Percentiles rank a stretch among this genome's conserved stretches.
These are phyloP conservation scores for Euphorbia pulcherrima DNA, from an alignment of 345 rosid species.

Conservation along the genomic window DNA sequence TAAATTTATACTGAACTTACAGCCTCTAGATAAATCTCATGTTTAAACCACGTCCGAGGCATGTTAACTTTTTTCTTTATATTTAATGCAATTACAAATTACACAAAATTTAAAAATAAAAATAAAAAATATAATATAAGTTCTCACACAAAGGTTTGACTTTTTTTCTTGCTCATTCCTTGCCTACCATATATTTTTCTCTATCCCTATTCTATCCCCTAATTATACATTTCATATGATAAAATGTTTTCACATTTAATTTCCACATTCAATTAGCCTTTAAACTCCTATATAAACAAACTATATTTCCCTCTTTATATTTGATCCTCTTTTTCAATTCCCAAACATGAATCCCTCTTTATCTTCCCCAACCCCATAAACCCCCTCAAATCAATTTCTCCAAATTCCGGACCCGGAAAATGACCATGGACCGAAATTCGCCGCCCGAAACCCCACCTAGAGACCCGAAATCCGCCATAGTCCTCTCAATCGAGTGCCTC, in stretches of 20 bases:
- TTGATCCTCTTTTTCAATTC: background rate
- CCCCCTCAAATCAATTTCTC: too few species aligned
- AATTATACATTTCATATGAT: too few species aligned
- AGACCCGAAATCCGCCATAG: conserved; percentile 34
- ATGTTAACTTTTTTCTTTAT: too few species aligned
- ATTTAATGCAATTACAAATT: too few species aligned
- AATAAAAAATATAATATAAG: too few species aligned
- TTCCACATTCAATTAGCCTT: background rate
- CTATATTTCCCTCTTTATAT: background rate
- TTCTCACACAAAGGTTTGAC: too few species aligned
- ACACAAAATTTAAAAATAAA: too few species aligned
- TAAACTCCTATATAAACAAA: background rate
- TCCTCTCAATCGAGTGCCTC: conserved; percentile 80
- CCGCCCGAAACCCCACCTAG: conserved; percentile 33
- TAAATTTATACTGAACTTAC: too few species aligned
- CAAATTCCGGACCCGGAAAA: conserved; percentile 13
- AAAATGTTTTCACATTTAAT: background rate
- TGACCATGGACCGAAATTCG: conserved; percentile 46
- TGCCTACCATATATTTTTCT: too few species aligned
- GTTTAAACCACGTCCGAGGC: too few species aligned
- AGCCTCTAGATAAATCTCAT: too few species aligned
- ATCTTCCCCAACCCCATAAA: background rate
- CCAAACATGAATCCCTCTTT: background rate
- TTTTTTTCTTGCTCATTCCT: too few species aligned
- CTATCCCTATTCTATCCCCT: background rate